Evolutionary conservation across 805 yeast genomes (phyloP), one percentile per base, ranked within the genome.

Genomic region (Spathaspora girioi): DNA sequence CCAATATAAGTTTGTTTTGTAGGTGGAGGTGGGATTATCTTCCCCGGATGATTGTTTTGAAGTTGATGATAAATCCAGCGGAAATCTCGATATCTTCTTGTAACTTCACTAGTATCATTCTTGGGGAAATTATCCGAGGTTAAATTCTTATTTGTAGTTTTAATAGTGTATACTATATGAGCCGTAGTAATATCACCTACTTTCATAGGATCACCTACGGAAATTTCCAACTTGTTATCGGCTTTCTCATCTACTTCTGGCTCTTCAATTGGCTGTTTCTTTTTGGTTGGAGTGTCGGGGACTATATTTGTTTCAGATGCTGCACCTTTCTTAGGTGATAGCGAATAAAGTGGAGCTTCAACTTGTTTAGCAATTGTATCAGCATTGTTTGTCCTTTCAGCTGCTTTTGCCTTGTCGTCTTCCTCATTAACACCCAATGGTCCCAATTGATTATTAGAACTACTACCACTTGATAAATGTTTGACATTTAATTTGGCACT

Each of bases 1-100:
- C 98, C 97, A 50, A 92, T 86, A 7, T 87, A 87, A 55, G 96
- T 97, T 66, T 94, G 96, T 53, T 89, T 96, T 0, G 97, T 92
- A 3, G 98, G 97, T 1, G 98, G 97, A 2, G 78, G 78, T 0
- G 99, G 98, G 20, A 94, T 84, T 38, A 94, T 84, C 52, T 79
- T 77, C 0, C 99, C 99, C 35, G 97, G 96, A 63, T 94, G 91
- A 59, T 86, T 89, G 60, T 82, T 80, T 61, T 87, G 88, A 23
- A 94, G 73, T 59, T 92, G 97, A 57, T 89, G 89, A 66, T 91
- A 93, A 11, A 94, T 75, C 98, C 98, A 93, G 54, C 97, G 74
- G 68, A 94, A 93, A 67, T 94, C 99, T 49, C 85, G 82, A 67
- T 93, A 94, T 57, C 99, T 79, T 64, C 99, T 77, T 5, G 89